Evolutionary conservation across 192 early-diverging fungal species (phyloP), one percentile per base, ranked within the genome.

Genomic region (Funneliformis geosporum): DNA sequence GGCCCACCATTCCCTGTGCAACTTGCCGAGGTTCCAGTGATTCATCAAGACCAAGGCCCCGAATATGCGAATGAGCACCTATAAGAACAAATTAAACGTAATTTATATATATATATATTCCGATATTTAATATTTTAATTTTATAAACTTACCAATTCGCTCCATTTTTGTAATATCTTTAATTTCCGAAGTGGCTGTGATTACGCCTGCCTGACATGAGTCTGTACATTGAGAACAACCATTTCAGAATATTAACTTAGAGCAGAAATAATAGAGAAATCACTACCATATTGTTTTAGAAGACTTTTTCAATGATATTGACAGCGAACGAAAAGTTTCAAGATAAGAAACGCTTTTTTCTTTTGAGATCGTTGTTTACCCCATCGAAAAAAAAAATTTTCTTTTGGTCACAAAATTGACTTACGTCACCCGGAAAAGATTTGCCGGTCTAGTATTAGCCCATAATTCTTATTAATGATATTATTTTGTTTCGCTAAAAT

Each of bases 11-110:
- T 65, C 98, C 98, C 83, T 98, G 96, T 46, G 94, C 93, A 25
- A 91, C 90, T 33, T 84, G 81, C 27, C 95, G 89, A 33, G 96
- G 93, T 82, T 99, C 96, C 82, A 98, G 86, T 23, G 92, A 92
- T 82, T 98, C 97, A 79, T 98, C 95, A 78, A 99, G 86, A 43
- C 97, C 98, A 73, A 99, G 89, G 23, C 98, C 98, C 78, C 94
- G 93, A 82, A 99, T 98, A 69, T 99, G 98, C 75, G 97, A 98
- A 84, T 99, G 98, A 3, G 96, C 95, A 72, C 97, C 96, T 96
- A 85, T 25, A 21, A 43, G 47, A 40, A 46, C 44, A 18, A 78
- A 59, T 75, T 12, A 40, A 5, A 67, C 47, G 74, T 14, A 25
- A 77, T 50, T 50, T 12, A 25, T 25, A 23, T 62, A 38, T 6